Evolutionary conservation across 108 stramenopile genomes (phyloP), one percentile per base, ranked within the genome.

Genomic region (Heterococcus sp.): DNA sequence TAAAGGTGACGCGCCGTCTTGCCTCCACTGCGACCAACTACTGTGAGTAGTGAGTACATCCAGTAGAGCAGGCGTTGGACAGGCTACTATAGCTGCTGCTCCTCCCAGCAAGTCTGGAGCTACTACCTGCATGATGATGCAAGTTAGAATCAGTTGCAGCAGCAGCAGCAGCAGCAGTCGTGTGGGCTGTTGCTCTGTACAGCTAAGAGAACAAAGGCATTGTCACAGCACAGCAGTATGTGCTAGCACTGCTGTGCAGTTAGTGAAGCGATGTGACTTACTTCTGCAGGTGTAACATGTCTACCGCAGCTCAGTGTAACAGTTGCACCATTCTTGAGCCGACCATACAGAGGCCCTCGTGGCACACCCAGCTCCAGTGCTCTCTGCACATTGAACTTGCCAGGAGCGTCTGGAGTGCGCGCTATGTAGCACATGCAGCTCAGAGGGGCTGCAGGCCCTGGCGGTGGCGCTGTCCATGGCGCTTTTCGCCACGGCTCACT

Each of bases 341-440:
- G 26, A 35, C 73, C 73, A 38, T 74, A 84, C 74, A 75, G 2
- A 0, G 72, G 79, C 8, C 83, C 83, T 68, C 14, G 32, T 26
- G 78, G 78, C 27, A 78, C 71, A 8, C 65, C 65, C 26, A 78
- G 78, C 31, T 37, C 71, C 35, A 58, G 14, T 32, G 78, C 78
- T 35, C 37, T 66, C 35, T 2, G 2, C 33, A 78, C 71, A n/a
- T 78, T 66, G 63, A 78, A 78, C 78, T 78, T 78, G 8, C 78
- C 78, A 3, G 78, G 66, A 72, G 72, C 14, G 28, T 69, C 8
- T 26, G 78, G 78, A 26, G 72, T 37, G 11, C 70, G 69, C 35
- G 69, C 69, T 3, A 78, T 37, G 34, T 78, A 78, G 30, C 70
- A 78, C 78, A 78, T 69, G 63, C 78, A 78, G 11, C 71, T 36